Evolutionary conservation across 2,329 filamentous ascomycete species (phyloP).

Genomic region (Didymella glomerata): DNA sequence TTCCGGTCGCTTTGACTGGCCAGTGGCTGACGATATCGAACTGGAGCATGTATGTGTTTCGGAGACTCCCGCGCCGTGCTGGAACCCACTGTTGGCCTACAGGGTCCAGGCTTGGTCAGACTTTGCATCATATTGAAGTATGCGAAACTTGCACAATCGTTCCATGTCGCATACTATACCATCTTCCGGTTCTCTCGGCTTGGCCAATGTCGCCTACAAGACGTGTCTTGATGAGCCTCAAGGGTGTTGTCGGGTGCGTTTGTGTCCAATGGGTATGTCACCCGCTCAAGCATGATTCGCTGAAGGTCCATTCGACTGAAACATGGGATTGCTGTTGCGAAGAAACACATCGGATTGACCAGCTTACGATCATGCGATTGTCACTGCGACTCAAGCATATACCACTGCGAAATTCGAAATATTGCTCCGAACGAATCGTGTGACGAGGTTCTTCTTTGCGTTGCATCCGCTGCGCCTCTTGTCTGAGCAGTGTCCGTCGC

Average conservation of each 20-base stretch:
- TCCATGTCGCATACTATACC: neutral
- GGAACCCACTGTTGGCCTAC: neutral
- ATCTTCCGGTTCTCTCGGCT: neutral
- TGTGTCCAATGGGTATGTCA: neutral
- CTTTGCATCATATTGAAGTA: neutral
- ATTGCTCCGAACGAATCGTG: neutral
- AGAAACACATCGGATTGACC: neutral
- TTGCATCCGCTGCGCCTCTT: conserved; percentile 3
- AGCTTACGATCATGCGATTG: neutral
- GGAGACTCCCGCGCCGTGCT: neutral
- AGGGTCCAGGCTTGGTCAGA: neutral
- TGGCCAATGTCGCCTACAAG: neutral
- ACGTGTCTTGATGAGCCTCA: neutral
- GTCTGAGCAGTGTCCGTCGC: neutral
- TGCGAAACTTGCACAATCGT: neutral
- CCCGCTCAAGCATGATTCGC: neutral
- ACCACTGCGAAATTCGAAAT: neutral
- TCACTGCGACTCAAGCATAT: neutral
- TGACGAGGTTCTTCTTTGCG: neutral
- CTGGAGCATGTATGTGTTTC: neutral
- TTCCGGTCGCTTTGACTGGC: neutral
- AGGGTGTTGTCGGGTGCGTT: neutral
- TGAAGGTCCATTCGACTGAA: neutral
- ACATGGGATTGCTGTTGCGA: neutral
- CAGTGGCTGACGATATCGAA: neutral